Percentiles rank a stretch among this genome's conserved stretches.
Evolutionary conservation across 805 yeast genomes (phyloP).

Genomic region (Saturnispora zaruensis): DNA sequence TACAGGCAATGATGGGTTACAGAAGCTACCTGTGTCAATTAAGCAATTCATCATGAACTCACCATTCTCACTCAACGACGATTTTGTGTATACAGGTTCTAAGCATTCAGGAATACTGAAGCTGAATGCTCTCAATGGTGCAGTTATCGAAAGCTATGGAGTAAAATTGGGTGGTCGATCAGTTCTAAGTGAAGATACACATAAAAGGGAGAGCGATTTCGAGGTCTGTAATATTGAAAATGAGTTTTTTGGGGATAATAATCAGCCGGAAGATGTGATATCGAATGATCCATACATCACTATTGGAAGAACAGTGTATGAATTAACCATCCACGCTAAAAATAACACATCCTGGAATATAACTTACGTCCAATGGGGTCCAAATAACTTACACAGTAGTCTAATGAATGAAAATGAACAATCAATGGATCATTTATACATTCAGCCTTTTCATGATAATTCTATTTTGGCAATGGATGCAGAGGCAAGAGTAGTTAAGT

Average conservation of each 20-base stretch:
- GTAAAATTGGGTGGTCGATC: background rate
- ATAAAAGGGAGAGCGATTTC: background rate
- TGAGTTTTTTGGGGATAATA: conserved; percentile 12
- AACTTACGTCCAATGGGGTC: conserved; percentile 84
- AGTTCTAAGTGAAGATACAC: conserved; percentile 2
- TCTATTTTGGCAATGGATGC: conserved; percentile 70
- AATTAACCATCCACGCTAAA: conserved; percentile 67
- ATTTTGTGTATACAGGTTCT: conserved; percentile 82
- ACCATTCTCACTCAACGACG: conserved; percentile 77
- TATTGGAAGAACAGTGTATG: conserved; percentile 66
- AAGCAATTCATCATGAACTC: conserved; percentile 70
- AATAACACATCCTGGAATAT: conserved; percentile 74
- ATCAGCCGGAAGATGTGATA: conserved; percentile 1
- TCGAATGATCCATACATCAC: conserved; percentile 32
- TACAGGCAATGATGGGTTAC: conserved; percentile 64
- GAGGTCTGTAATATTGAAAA: conserved; percentile 9
- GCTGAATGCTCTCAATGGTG: conserved; percentile 67
- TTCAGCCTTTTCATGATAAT: conserved; percentile 78
- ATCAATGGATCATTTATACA: conserved; percentile 64
- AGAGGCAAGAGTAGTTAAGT: conserved; percentile 59
- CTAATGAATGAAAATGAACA: conserved; percentile 40
- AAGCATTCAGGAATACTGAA: conserved; percentile 68
- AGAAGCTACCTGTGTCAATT: conserved; percentile 73
- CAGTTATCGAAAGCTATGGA: conserved; percentile 58
- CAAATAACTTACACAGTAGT: conserved; percentile 66